Conservation (phyloP, 2,329 filamentous ascomycete species). For the Pseudocercospora musae region DNA sequence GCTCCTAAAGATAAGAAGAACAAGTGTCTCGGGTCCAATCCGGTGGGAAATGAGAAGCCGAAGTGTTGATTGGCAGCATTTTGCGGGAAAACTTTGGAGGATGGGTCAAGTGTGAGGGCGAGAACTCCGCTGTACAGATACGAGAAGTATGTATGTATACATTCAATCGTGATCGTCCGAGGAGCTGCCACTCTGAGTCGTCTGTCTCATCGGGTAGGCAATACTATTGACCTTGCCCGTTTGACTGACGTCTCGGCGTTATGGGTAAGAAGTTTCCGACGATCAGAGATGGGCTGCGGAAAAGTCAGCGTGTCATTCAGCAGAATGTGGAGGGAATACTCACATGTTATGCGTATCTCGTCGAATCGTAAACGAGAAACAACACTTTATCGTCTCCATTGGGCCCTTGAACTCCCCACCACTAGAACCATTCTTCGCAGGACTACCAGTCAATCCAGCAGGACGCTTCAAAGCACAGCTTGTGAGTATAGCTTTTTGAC, state of each 20-base stretch:
- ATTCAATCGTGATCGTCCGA: background rate
- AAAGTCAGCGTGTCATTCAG: conserved; percentile 33
- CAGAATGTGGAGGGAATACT: conserved; percentile 40
- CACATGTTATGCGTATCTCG: conserved; percentile 96
- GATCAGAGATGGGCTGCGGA: conserved; percentile 77
- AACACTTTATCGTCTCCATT: conserved; percentile 70
- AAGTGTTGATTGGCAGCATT: no score
- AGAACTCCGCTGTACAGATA: no score
- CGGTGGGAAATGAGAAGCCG: no score
- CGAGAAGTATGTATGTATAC: background rate
- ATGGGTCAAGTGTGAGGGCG: no score
- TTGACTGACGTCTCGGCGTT: conserved; percentile 32
- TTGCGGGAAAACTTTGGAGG: no score
- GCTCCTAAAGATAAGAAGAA: no score
- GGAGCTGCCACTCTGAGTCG: background rate
- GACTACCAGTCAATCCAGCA: conserved; percentile 42
- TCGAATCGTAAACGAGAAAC: conserved; percentile 95
- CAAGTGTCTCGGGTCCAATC: no score
- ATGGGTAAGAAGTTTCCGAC: conserved; percentile 96
- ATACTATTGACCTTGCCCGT: conserved; percentile 13
- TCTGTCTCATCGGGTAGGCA: background rate
- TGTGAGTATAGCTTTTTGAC: conserved; percentile 91
- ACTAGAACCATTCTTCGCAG: conserved; percentile 36
- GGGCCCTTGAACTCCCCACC: conserved; percentile 51
- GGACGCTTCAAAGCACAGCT: conserved; percentile 88